Conservation (phyloP, 108 stramenopile species). For the Nitzschia inconspicua region DNA sequence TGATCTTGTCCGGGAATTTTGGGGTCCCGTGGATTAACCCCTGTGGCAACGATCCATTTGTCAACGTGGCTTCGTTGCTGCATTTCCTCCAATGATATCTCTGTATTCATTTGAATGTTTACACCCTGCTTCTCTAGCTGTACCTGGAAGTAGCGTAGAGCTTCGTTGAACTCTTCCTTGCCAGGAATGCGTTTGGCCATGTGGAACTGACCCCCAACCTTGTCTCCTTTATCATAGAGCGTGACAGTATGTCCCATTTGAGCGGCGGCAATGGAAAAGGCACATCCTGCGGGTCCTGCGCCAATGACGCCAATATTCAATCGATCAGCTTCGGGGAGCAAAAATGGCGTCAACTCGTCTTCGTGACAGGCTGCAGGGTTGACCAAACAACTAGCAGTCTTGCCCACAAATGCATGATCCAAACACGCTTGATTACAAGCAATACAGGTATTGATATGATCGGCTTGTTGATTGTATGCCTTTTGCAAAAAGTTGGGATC, state of each 20-base stretch:
- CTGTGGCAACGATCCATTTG: slow-evolving; percentile 92
- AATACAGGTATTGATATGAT: slow-evolving; percentile 98
- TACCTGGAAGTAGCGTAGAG: slow-evolving; percentile 85
- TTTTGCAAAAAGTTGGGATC: slow-evolving; percentile 93
- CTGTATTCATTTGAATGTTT: slow-evolving; percentile 45
- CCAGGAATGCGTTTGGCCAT: slow-evolving; percentile 97
- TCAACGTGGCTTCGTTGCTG: slow-evolving; percentile 44
- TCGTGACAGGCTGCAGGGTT: slow-evolving; percentile 96
- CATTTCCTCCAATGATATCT: slow-evolving; percentile 57
- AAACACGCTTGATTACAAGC: slow-evolving; percentile 99
- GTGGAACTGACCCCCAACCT: slow-evolving; percentile 95
- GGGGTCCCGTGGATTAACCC: slow-evolving; percentile 86
- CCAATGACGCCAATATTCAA: slow-evolving; percentile 91
- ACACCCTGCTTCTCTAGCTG: slow-evolving; percentile 49
- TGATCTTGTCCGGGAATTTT: slow-evolving; percentile 81
- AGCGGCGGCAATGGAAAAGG: slow-evolving; percentile 80
- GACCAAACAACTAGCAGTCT: slow-evolving; percentile 94
- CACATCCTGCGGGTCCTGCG: slow-evolving; percentile 96
- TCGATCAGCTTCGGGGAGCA: slow-evolving; percentile 36
- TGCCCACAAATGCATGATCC: slow-evolving; percentile 96
- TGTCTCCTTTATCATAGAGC: slow-evolving; percentile 77
- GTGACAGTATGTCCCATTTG: slow-evolving; percentile 89
- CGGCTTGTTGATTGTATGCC: slow-evolving; percentile 63
- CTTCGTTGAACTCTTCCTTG: slow-evolving; percentile 98
- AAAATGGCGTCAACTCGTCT: slow-evolving; percentile 53